Base-by-base conservation (phyloP, 306 rosid genomes). In the Fragaria ananassa region DNA sequence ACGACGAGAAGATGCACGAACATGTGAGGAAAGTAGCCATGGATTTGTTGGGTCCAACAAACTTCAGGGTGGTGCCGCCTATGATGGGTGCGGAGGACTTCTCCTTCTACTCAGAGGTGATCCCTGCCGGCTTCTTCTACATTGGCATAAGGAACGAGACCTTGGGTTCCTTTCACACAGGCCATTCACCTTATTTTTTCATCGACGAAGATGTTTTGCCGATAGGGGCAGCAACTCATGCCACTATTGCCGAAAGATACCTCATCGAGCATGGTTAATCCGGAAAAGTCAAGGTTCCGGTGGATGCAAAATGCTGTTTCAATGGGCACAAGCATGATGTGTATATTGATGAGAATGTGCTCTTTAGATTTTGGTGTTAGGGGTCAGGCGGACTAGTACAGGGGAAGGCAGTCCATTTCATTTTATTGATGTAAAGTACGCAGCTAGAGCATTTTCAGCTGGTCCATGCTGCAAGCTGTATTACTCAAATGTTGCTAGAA, bases 21-120 rank as follows among this genome's bases (percentile, higher is more conserved):
- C 98, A 95, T 68, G 96, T 95, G 80, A 89, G 83, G 78, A 88
- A 89, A 77, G 98, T 92, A 63, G 89, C 98, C 4, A 71, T 78
- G 3, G 97, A 87, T 58, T 85, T 93, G 82, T 74, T 87, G 70
- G 97, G 98, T 19, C 78, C 83, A 37, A 50, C 65, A 5, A 94
- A 87, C 78, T 94, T 91, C 91, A 87, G 75, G 86, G 85, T 89
- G 73, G 98, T 91, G 35, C 88, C 89, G 60, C 98, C 94, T 1
- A 89, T 94, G 96, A 94, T 94, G 98, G 98, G 97, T 2, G 98
- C 96, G 1, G 98, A 94, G 87, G 98, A 94, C 79, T 94, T 88
- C 79, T 91, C 98, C 41, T 94, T 94, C 78, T 91, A 87, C 87
- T 82, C 94, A 0, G 79, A 91, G 80, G 81, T 83, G 46, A 82